These are phyloP conservation scores for Lactarius akahatsu DNA, from an alignment of 768 basidiomycete species.

Conservation along the genomic window DNA sequence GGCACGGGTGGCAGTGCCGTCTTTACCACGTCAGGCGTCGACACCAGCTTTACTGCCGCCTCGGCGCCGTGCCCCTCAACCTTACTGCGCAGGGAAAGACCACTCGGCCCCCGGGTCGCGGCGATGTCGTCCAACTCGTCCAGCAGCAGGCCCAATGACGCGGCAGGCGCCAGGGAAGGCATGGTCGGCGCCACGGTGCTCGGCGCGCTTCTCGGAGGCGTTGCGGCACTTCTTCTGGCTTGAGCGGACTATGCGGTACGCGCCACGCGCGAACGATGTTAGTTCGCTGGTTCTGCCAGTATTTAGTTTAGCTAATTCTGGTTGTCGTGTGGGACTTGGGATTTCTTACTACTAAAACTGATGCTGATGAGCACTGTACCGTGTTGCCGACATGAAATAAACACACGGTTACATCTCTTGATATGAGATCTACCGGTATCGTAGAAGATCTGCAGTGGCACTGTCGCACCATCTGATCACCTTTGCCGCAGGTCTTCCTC, in stretches of 20 bases:
- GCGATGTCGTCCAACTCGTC: not conserved
- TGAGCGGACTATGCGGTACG: not conserved
- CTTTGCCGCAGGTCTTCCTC: no score
- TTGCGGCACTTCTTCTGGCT: not conserved
- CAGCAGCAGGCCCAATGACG: no score
- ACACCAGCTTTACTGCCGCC: constrained; percentile 38
- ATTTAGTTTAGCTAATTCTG: no score
- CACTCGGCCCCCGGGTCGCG: constrained; percentile 6
- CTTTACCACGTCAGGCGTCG: constrained; percentile 30
- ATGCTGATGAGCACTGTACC: not conserved
- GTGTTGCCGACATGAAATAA: not conserved
- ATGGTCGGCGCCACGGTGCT: not conserved
- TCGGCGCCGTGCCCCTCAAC: constrained; percentile 39
- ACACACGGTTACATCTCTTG: not conserved
- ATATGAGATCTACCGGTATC: not conserved
- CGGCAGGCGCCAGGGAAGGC: not conserved
- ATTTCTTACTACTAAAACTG: not conserved
- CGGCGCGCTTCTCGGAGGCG: not conserved
- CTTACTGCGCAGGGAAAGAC: constrained; percentile 36
- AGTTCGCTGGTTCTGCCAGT: not conserved
- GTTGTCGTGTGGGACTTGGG: not conserved
- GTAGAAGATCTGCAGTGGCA: not conserved
- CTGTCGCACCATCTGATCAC: no score
- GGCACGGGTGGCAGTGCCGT: constrained; percentile 47
- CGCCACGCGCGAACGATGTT: not conserved